Evolutionary conservation across 2,329 filamentous ascomycete species (phyloP).

Genomic region (Bipolaris zeicola): DNA sequence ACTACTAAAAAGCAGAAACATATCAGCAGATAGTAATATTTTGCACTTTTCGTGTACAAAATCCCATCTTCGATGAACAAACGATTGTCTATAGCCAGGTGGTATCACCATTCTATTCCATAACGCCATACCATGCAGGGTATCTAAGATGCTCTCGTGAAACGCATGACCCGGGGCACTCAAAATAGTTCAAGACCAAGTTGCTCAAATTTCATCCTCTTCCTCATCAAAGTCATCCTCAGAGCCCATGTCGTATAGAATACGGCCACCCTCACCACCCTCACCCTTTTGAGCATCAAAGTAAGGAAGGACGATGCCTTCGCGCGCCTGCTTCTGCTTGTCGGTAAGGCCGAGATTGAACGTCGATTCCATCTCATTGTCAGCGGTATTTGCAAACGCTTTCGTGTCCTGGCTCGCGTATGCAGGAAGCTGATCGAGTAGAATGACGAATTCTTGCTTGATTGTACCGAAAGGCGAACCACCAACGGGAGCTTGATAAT

Average conservation of each 20-base stretch:
- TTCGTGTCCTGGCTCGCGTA: constrained; percentile 24
- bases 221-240: constrained; percentile 98
- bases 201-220: constrained; percentile 79
- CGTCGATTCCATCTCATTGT: constrained; percentile 61
- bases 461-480: constrained; percentile 39
- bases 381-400: constrained; percentile 32
- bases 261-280: constrained; percentile 84
- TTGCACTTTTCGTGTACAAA: background rate
- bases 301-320: constrained; percentile 90
- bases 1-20: too few relatives aligned
- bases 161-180: constrained; percentile 4
- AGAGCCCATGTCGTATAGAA: constrained; percentile 93
- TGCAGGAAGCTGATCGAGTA: constrained; percentile 75
- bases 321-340: constrained; percentile 83
- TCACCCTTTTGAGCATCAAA: constrained; percentile 88
- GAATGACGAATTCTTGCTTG: constrained; percentile 58
- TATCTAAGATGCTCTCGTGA: constrained; percentile 7
- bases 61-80: background rate
- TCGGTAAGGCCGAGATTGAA: constrained; percentile 89
- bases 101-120: background rate
- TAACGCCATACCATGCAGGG: constrained; percentile 18
- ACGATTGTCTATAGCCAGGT: background rate
- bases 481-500: constrained; percentile 22
- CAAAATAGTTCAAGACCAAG: background rate
- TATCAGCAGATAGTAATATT: too few relatives aligned